Evolutionary conservation across 805 yeast genomes (phyloP).

Genomic region (Candida peoriensis): DNA sequence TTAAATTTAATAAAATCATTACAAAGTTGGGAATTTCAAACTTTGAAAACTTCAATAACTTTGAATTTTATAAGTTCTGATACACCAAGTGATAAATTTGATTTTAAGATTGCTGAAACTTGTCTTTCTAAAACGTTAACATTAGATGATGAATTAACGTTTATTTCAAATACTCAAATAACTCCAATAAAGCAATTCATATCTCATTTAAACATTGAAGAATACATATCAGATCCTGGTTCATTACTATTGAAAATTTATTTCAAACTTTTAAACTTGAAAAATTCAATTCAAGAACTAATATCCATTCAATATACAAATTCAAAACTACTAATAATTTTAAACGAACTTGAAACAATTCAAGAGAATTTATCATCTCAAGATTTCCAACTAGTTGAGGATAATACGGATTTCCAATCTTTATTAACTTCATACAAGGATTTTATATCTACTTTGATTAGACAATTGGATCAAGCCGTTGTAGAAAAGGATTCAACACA

Average conservation of each 20-base stretch:
- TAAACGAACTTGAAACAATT: slow-evolving; percentile 49
- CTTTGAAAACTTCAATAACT: neutral
- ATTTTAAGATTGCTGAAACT: neutral
- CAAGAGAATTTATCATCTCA: slow-evolving; percentile 23
- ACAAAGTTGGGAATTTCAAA: neutral
- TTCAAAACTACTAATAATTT: slow-evolving; percentile 60
- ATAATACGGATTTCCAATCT: slow-evolving; percentile 32
- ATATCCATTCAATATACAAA: slow-evolving; percentile 57
- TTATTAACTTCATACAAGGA: slow-evolving; percentile 47
- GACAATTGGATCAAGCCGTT: slow-evolving; percentile 53
- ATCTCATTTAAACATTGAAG: neutral
- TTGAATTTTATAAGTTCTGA: neutral
- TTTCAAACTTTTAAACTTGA: slow-evolving; percentile 39
- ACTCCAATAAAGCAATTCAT: neutral
- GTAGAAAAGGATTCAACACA: slow-evolving; percentile 48
- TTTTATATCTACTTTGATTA: slow-evolving; percentile 53
- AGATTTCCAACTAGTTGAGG: slow-evolving; percentile 18
- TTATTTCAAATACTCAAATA: neutral
- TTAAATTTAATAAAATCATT: neutral
- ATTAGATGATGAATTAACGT: neutral
- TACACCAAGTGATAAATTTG: neutral
- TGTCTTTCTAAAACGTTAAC: neutral
- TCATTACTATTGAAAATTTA: slow-evolving; percentile 21
- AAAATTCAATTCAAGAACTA: slow-evolving; percentile 45
- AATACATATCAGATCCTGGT: slow-evolving; percentile 9